Evolutionary conservation across 768 basidiomycete species (phyloP).

Genomic region (Phaeolepiota aurea): DNA sequence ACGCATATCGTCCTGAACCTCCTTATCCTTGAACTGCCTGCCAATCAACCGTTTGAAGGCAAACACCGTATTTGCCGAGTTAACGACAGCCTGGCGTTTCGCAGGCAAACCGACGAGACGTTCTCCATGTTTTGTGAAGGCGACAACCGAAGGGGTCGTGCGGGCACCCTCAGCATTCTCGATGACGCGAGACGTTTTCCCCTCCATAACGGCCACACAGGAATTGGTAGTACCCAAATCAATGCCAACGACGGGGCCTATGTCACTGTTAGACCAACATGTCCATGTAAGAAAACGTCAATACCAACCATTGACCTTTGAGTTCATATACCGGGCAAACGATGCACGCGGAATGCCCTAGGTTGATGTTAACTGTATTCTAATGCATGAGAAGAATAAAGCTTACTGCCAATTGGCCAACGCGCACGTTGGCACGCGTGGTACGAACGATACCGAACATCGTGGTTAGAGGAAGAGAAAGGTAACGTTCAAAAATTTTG

Average conservation of each 20-base stretch:
- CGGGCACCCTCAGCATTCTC: conserved; percentile 97
- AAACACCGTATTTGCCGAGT: conserved; percentile 80
- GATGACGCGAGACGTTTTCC: conserved; percentile 87
- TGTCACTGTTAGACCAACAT: background rate
- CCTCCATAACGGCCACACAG: conserved; percentile 93
- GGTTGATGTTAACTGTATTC: too few species aligned
- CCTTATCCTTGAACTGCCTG: conserved; percentile 85
- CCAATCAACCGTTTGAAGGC: conserved; percentile 88
- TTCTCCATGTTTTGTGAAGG: conserved; percentile 58
- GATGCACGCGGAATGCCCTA: conserved; percentile 62
- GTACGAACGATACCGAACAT: conserved; percentile 72
- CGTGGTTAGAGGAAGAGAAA: conserved; percentile 31
- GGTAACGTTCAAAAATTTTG: conserved; percentile 38
- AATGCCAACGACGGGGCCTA: conserved; percentile 91
- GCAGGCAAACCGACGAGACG: conserved; percentile 80
- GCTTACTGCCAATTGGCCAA: conserved; percentile 58
- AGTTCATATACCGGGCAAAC: conserved; percentile 91
- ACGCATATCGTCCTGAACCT: conserved; percentile 84
- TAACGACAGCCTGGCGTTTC: conserved; percentile 89
- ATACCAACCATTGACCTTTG: conserved; percentile 77
- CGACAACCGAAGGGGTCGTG: conserved; percentile 97
- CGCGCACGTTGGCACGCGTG: conserved; percentile 50
- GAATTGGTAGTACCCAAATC: conserved; percentile 94
- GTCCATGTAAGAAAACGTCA: conserved; percentile 7
- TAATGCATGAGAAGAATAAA: background rate